Evolutionary conservation across 2,329 filamentous ascomycete genomes (phyloP).

Genomic region (Daldinia eschscholtzii): DNA sequence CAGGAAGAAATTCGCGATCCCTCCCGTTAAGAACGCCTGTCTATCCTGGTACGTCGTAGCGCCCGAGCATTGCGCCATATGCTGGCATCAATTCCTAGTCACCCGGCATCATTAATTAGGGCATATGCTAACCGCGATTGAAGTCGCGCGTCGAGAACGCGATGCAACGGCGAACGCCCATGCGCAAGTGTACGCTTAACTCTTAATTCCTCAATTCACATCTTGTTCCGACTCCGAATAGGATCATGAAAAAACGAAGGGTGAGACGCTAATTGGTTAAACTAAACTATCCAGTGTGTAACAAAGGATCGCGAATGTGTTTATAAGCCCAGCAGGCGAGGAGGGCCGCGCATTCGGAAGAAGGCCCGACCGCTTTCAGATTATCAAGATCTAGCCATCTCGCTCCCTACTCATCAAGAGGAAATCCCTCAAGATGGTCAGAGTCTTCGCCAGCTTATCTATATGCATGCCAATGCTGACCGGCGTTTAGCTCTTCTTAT

Average conservation of each 20-base stretch:
- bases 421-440: conserved; percentile 52
- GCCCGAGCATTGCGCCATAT: conserved; percentile 26
- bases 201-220: conserved; percentile 19
- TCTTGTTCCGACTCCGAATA: background rate
- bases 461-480: conserved; percentile 30
- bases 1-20: conserved; percentile 60
- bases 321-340: conserved; percentile 60
- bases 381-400: conserved; percentile 48
- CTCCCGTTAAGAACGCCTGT: conserved; percentile 65
- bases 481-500: conserved; percentile 46
- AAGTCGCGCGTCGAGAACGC: conserved; percentile 61
- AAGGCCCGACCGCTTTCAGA: conserved; percentile 52
- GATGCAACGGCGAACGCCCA: conserved; percentile 60
- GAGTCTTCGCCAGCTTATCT: conserved; percentile 30
- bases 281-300: conserved; percentile 53
- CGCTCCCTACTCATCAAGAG: conserved; percentile 48
- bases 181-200: conserved; percentile 58
- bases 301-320: conserved; percentile 58
- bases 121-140: conserved; percentile 26
- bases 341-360: conserved; percentile 59
- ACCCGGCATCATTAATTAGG: background rate
- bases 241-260: background rate
- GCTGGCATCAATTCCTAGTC: conserved; percentile 8
- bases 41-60: conserved; percentile 60
- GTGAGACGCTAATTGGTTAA: conserved; percentile 34